These are phyloP conservation scores for Hyphodiscus sp. DNA, from an alignment of 2,329 filamentous ascomycete species.

Conservation along the genomic window DNA sequence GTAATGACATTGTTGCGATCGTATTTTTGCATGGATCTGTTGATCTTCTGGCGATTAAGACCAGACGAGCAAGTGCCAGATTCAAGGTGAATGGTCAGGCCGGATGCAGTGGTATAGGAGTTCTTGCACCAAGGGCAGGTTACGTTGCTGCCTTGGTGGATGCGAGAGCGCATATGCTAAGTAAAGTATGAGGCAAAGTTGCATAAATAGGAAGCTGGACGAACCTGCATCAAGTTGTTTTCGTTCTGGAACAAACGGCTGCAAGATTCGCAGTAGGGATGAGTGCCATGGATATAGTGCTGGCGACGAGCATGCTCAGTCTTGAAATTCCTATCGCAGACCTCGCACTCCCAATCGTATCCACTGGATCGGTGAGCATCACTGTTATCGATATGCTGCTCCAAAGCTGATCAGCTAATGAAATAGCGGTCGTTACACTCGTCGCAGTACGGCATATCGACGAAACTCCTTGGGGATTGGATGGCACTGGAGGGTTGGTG, in stretches of 20 bases:
- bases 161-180: slow-evolving; percentile 49
- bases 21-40: slow-evolving; percentile 36
- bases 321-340: slow-evolving; percentile 12
- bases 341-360: slow-evolving; percentile 15
- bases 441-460: too few relatives aligned
- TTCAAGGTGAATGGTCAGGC: slow-evolving; percentile 54
- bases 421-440: slow-evolving; percentile 13
- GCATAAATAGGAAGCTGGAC: not conserved
- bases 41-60: slow-evolving; percentile 44
- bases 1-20: slow-evolving; percentile 45
- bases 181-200: not conserved
- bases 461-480: too few relatives aligned
- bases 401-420: slow-evolving; percentile 5
- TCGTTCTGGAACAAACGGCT: slow-evolving; percentile 17
- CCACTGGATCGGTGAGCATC: slow-evolving; percentile 5
- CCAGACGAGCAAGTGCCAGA: slow-evolving; percentile 39
- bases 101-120: slow-evolving; percentile 43
- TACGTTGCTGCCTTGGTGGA: slow-evolving; percentile 40
- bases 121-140: slow-evolving; percentile 49
- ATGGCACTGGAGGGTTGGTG: too few relatives aligned
- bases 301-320: slow-evolving; percentile 14
- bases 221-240: slow-evolving; percentile 21
- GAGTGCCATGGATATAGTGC: slow-evolving; percentile 10
- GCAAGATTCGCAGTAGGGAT: slow-evolving; percentile 21
- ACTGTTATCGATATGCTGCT: slow-evolving; percentile 17